Base-by-base conservation (phyloP, 345 rosid genomes). In the Salix caprea region DNA sequence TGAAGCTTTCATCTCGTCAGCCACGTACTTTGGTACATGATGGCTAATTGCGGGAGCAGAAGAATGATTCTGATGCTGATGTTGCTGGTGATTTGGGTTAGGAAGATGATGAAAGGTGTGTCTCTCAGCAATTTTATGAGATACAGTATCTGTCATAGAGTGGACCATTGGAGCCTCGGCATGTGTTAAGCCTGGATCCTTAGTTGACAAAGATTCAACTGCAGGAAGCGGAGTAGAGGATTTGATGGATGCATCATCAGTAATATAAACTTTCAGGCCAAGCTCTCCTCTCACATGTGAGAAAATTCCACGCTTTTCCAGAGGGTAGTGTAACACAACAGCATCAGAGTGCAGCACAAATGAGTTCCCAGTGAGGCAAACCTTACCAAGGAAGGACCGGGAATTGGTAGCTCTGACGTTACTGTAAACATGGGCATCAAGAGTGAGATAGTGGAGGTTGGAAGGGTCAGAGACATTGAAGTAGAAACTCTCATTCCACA, bases 401-500 rank as follows among this genome's bases (percentile, higher is more conserved):
- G 96, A 87, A 88, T 88, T 90, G 52, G 87, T 81, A 54, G 89
- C 82, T 84, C 85, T 87, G 69, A 89, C 73, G 48, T 81, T 86
- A 76, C 89, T 90, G 76, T 91, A 89, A 78, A 91, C 84, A 66
- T 85, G 88, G 52, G 88, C 96, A 46, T 93, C 99, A 72, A 93
- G 94, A 9, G 86, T 82, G n/a, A 90, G 92, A 76, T 91, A 85
- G 46, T 87, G 93, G 61, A 96, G 93, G 73, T 87, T 90, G 76
- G 97, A 82, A 68, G 97, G 92, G 74, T 96, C 94, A 28, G 97
- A 81, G 44, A 96, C 90, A 85, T 96, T 93, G 90, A 96, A 96
- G 89, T 87, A 92, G 88, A 93, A 91, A 82, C 96, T 91, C 91
- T 93, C 99, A 42, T 93, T 90, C 99, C 99, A 96, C 69, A 96